Percentiles rank a stretch among this genome's conserved stretches.
Conservation (phyloP, 179 eudicot genomes). For the Patellifolia procumbens region DNA sequence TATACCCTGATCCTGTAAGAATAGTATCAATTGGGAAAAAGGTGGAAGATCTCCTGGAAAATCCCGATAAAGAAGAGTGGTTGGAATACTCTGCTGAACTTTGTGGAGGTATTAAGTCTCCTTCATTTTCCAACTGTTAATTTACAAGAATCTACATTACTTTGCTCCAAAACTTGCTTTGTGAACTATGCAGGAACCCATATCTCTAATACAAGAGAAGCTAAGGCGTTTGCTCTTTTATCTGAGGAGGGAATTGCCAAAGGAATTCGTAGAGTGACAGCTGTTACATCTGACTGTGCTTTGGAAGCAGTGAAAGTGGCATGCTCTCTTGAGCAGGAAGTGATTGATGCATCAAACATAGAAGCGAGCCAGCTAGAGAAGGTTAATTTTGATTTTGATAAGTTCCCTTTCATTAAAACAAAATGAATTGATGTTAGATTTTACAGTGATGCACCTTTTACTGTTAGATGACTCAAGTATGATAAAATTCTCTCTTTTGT, state of each 20-base stretch:
- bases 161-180: slow-evolving; percentile 6
- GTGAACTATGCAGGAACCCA: slow-evolving; percentile 70
- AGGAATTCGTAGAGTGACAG: slow-evolving; percentile 96
- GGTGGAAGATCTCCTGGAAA: slow-evolving; percentile 82
- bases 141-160: slow-evolving; percentile 3
- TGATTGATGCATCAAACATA: slow-evolving; percentile 59
- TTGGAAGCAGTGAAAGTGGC: slow-evolving; percentile 64
- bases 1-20: slow-evolving; percentile 98
- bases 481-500: neutral
- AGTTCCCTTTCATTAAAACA: too few species aligned
- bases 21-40: slow-evolving; percentile 83
- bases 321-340: slow-evolving; percentile 70
- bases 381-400: slow-evolving; percentile 37
- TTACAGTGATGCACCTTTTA: neutral
- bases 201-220: slow-evolving; percentile 89
- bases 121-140: neutral
- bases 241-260: slow-evolving; percentile 98
- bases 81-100: slow-evolving; percentile 78
- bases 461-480: neutral
- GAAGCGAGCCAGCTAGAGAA: slow-evolving; percentile 75
- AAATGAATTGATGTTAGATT: neutral
- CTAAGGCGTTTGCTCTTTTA: slow-evolving; percentile 85
- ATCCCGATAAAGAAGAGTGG: slow-evolving; percentile 88
- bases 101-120: slow-evolving; percentile 71
- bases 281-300: slow-evolving; percentile 83